phyloP scores from a whole-genome alignment of 441 rosid genomes.

The Adansonia grandidieri region DNA sequence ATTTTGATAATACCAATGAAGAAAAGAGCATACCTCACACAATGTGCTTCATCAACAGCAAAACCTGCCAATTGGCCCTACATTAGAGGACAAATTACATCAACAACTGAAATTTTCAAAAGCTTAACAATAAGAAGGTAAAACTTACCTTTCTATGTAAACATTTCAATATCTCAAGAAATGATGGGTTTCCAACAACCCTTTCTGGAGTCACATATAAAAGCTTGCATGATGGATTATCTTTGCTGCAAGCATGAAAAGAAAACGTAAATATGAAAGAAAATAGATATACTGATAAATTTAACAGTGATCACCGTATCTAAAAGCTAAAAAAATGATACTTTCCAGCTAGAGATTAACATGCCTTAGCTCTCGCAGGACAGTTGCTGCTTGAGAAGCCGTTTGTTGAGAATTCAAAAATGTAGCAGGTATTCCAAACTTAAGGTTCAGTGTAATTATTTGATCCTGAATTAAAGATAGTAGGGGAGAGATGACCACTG shows the following conservation, averaged over 20 bases:
- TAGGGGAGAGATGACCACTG: slow-evolving; percentile 87
- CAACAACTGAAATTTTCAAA: slow-evolving; percentile 15
- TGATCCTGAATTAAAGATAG: slow-evolving; percentile 96
- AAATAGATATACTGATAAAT: neutral
- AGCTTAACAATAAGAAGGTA: slow-evolving; percentile 9
- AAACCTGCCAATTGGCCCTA: slow-evolving; percentile 83
- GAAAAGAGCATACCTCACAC: slow-evolving; percentile 67
- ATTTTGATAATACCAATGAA: slow-evolving; percentile 5
- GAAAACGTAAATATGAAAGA: slow-evolving; percentile 18
- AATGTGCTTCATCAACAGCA: slow-evolving; percentile 93
- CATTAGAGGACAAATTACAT: slow-evolving; percentile 11
- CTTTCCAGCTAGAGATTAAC: slow-evolving; percentile 17
- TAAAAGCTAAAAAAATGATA: neutral
- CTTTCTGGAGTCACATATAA: slow-evolving; percentile 92
- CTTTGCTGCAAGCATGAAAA: slow-evolving; percentile 49
- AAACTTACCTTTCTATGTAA: slow-evolving; percentile 66
- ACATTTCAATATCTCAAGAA: slow-evolving; percentile 63
- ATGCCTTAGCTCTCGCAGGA: slow-evolving; percentile 85
- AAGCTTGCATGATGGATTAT: slow-evolving; percentile 83
- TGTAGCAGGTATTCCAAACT: slow-evolving; percentile 85
- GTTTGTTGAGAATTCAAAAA: slow-evolving; percentile 92
- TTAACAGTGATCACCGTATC: neutral
- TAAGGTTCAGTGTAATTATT: slow-evolving; percentile 78
- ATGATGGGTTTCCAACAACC: slow-evolving; percentile 73
- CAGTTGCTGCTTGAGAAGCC: slow-evolving; percentile 77